Conservation (phyloP, 352 stramenopile genomes). For the Phytophthora sp. region DNA sequence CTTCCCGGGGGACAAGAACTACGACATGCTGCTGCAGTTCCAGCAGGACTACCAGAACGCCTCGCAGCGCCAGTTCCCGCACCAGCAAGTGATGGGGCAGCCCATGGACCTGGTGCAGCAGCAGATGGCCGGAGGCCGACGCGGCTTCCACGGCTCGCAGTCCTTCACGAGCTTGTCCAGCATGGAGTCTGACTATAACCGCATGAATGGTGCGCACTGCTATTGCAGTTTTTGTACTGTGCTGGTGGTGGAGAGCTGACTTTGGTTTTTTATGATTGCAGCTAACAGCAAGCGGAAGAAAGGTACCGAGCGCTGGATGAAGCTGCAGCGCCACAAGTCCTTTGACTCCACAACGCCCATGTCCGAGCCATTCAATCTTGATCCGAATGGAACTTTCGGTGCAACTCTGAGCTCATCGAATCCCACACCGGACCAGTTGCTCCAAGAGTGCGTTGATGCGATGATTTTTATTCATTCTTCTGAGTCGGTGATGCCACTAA, state of each 20-base stretch:
- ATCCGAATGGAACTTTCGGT: slow-evolving; percentile 24
- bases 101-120: slow-evolving; percentile 43
- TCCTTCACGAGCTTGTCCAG: slow-evolving; percentile 77
- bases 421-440: slow-evolving; percentile 44
- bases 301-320: slow-evolving; percentile 66
- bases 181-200: slow-evolving; percentile 72
- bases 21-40: slow-evolving; percentile 66
- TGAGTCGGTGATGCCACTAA: not conserved
- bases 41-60: slow-evolving; percentile 57
- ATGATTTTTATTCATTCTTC: not conserved
- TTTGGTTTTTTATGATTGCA: slow-evolving; percentile 8
- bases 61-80: slow-evolving; percentile 55
- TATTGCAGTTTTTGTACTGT: no score
- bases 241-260: not conserved
- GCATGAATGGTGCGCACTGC: slow-evolving; percentile 37
- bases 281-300: slow-evolving; percentile 73
- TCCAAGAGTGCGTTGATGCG: slow-evolving; percentile 58
- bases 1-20: slow-evolving; percentile 45
- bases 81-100: slow-evolving; percentile 50
- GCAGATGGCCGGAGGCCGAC: slow-evolving; percentile 31
- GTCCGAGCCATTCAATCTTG: slow-evolving; percentile 28
- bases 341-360: slow-evolving; percentile 68
- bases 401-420: slow-evolving; percentile 29
- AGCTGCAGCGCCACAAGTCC: slow-evolving; percentile 62
- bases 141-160: slow-evolving; percentile 65